Evolutionary conservation across 1,284 basidiomycete genomes (phyloP), one percentile per base, ranked within the genome.

Genomic region (Rhodofomes roseus): DNA sequence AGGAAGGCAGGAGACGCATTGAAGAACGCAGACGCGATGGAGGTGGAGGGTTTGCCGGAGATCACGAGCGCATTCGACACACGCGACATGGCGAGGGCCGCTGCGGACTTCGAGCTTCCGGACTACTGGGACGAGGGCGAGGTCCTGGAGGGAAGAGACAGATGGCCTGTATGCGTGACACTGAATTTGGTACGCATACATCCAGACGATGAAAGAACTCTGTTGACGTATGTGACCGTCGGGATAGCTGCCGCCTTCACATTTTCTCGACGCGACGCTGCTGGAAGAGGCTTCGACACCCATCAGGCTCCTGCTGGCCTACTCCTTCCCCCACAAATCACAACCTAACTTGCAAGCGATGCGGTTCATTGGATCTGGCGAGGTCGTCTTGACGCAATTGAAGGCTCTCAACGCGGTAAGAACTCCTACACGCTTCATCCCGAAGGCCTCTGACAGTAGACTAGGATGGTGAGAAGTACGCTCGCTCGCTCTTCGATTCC

Each of bases 61-160:
- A 27, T 50, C 0, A 44, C 57, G 11, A 87, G 85, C 63, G 83
- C 81, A 0, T 81, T 90, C 51, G 84, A 85, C 66, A 88, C 83
- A 16, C 77, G 82, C 12, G 72, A 74, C 14, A 71, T 79, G 56
- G 64, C 65, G 36, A 70, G 62, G 31, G 73, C 71, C 9, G 86
- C 86, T 4, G 81, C 81, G 3, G 92, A 94, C 70, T 93, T 93
- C 67, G 92, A 94, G 73, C 77, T 93, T 22, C 80, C 84, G 16
- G 91, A 93, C 72, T 90, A 87, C 63, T 92, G 90, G 90, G 91
- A 92, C 63, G 90, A 92, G 66, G 92, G 92, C 0, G 86, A 86
- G 58, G 72, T 76, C 5, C 70, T 93, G 44, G 78, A 75, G 52
- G 84, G 82, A 2, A 74, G 82, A 56, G 82, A 87, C 4, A 62